These are phyloP conservation scores for Ottelia alismoides DNA, from an alignment of 106 monocot genomes.

Conservation along the genomic window DNA sequence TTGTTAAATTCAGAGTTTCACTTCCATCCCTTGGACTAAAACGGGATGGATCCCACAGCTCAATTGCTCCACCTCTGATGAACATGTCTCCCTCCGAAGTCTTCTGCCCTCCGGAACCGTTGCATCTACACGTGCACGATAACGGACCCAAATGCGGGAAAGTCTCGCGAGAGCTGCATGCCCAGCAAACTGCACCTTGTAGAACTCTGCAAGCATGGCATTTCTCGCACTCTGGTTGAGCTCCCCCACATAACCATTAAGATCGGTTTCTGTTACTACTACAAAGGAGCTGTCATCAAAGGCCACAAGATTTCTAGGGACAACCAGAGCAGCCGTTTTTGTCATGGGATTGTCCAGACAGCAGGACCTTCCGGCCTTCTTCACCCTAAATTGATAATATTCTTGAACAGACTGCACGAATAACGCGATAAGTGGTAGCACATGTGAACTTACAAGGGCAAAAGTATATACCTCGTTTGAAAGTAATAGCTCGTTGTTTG, in stretches of 20 bases:
- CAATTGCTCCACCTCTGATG: constrained; percentile 37
- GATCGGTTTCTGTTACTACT: constrained; percentile 49
- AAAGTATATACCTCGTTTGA: no score
- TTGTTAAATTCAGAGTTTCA: constrained; percentile 29
- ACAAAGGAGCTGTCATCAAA: constrained; percentile 68
- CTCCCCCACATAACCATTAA: constrained; percentile 40
- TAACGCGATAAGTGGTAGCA: no score
- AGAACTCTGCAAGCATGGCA: constrained; percentile 37
- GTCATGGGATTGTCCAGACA: constrained; percentile 15
- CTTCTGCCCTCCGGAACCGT: constrained; percentile 5
- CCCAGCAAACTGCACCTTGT: constrained; percentile 49
- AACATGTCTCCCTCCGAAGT: constrained; percentile 31
- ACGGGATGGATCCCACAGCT: constrained; percentile 17
- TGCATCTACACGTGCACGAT: constrained; percentile 5
- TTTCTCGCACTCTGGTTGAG: neutral
- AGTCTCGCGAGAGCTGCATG: constrained; percentile 46
- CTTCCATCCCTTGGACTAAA: constrained; percentile 30
- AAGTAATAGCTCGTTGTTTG: no score
- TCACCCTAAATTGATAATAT: constrained; percentile 38
- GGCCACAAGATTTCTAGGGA: constrained; percentile 15
- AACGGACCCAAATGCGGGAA: constrained; percentile 46
- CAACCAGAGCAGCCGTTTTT: constrained; percentile 5
- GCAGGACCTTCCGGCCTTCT: constrained; percentile 12
- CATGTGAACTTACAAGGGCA: no score
- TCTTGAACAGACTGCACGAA: constrained; percentile 71